Conservation (phyloP, 495 filamentous ascomycete genomes). For the Penicillium odoratum region DNA sequence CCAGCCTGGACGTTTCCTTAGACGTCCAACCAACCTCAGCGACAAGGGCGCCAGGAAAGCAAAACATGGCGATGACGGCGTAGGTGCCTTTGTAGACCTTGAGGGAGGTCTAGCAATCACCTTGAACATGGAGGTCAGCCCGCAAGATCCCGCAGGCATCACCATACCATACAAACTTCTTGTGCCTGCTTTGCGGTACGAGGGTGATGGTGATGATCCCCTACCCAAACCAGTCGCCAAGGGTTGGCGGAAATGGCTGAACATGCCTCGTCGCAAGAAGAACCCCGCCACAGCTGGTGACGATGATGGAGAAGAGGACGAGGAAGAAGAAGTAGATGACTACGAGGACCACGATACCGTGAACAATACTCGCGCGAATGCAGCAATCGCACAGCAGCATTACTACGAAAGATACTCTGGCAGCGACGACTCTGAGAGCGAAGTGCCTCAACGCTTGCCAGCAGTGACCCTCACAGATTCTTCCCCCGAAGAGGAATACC, state of each 20-base stretch:
- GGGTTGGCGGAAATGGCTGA: slow-evolving; percentile 47
- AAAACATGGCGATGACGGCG: slow-evolving; percentile 43
- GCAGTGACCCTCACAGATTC: slow-evolving; percentile 18
- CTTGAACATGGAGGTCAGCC: slow-evolving; percentile 83
- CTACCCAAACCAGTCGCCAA: slow-evolving; percentile 38
- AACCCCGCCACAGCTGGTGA: slow-evolving; percentile 9
- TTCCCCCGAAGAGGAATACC: slow-evolving; percentile 15
- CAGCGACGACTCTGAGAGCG: slow-evolving; percentile 24
- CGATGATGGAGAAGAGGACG: slow-evolving; percentile 7
- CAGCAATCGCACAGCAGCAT: slow-evolving; percentile 15
- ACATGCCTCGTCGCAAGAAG: slow-evolving; percentile 28
- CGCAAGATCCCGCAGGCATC: slow-evolving; percentile 81
- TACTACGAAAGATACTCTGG: slow-evolving; percentile 29
- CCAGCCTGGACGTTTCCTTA: slow-evolving; percentile 60
- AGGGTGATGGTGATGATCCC: slow-evolving; percentile 46
- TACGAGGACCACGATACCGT: slow-evolving; percentile 32
- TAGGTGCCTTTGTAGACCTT: slow-evolving; percentile 57
- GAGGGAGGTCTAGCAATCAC: slow-evolving; percentile 79
- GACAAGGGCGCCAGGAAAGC: slow-evolving; percentile 54
- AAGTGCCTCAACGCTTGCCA: slow-evolving; percentile 24
- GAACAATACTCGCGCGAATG: slow-evolving; percentile 31
- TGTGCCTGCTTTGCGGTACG: slow-evolving; percentile 69
- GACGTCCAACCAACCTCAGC: slow-evolving; percentile 69
- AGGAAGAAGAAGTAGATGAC: slow-evolving; percentile 25
- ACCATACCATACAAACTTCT: slow-evolving; percentile 85